Evolutionary conservation across 805 yeast species (phyloP), one percentile per base, ranked within the genome.

Genomic region (Wickerhamomyces sydowiorum): DNA sequence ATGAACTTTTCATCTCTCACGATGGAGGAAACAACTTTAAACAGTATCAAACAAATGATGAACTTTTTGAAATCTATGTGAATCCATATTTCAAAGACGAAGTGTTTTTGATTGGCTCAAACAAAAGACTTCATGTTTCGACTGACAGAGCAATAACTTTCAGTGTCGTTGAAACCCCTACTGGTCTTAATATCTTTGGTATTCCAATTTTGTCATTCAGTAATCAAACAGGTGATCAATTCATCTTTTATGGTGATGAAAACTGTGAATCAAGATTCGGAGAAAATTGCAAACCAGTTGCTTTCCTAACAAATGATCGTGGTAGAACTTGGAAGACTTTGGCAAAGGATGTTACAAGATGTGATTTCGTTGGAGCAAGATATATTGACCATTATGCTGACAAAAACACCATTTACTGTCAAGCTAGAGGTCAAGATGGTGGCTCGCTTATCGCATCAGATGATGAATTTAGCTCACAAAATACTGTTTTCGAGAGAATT

Each of bases 241-340:
- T 88, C 48, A 78, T 93, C 17, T 83, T 82, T 73, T 75, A 75
- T 52, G 86, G 93, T 4, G 75, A 75, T 24, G 69, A 72, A 29
- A 70, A 72, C 13, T 84, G 95, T 60, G 53, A 53, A 9, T 36
- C 46, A 8, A 38, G 40, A 18, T 53, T 28, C 33, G 45, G 55
- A 10, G 24, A 32, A 3, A 14, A 19, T 10, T 91, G 97, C 57
- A 66, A 64, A 25, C 57, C 73, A 1, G 69, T 69, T 15, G 83
- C 90, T 0, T 82, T 68, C 46, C 63, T 76, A 38, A 81, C 96
- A 1, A 63, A 58, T 17, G 78, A 89, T 66, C 74, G 72, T 21
- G 99, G 98, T 18, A 47, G 59, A 12, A 57, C 67, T 0, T 93
- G 90, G 73, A 48, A 59, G 0, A 64, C 69, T 37, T 55, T 93